Base-by-base conservation (phyloP, 176 grass and related monocot genomes). In the Calamus simplicifolius region DNA sequence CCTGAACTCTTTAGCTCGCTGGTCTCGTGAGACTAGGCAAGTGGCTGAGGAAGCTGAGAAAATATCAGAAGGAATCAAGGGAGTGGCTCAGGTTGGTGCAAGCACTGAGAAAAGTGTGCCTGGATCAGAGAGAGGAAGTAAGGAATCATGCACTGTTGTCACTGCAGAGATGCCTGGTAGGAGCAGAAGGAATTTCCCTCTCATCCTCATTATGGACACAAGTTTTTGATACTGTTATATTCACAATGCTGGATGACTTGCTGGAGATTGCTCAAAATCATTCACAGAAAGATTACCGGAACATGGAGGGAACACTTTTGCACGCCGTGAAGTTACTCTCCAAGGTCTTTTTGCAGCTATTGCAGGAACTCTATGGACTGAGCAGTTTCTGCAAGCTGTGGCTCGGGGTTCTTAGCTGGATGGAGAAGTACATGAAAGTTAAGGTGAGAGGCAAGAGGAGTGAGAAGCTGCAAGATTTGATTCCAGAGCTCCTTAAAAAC, bases 401-500 rank as follows among this genome's bases (percentile, higher is more conserved):
- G 93, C 49, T 85, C 50, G 93, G 89, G 54, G 62, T 88, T 62
- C 84, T 97, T 17, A 75, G 82, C 59, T 83, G 83, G 59, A 80
- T 97, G 75, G 93, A 97, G 62, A 87, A 75, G 69, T 91, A 82
- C 72, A 72, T 88, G 69, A 88, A 81, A 63, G 78, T 89, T 62
- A 97, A 83, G 71, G 58, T 91, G 69, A 87, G 81, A 72, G 87
- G 87, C 48, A 85, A 85, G 62, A 91, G 81, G 65, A 83, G 79
- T 28, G 93, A 97, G 66, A 97, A 91, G 76, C 65, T 97, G 50
- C 84, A 97, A n/a, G 93, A 97, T 76, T 65, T 82, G 16, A 85
- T 97, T 78, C 87, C 87, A 19, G 93, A 97, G 55, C 81, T 92
- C 19, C 73, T 97, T 2, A 97, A 97, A 78, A 97, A 85, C 80